These are phyloP conservation scores for Cryphonectria radicalis DNA, from an alignment of 2,329 filamentous ascomycete genomes.

Conservation along the genomic window DNA sequence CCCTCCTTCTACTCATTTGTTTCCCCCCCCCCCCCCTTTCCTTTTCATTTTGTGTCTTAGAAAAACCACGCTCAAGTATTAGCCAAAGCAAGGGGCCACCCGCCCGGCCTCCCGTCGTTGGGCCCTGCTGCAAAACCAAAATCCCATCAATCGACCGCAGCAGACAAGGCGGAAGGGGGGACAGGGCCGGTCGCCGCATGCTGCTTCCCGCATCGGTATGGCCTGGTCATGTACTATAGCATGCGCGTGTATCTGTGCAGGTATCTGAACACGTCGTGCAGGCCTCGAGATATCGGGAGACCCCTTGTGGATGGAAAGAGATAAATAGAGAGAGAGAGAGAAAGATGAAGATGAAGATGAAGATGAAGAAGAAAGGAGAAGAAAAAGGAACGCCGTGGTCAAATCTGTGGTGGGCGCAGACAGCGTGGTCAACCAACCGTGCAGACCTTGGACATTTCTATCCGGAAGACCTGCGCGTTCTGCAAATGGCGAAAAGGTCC, in stretches of 20 bases:
- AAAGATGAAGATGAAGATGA: too few relatives aligned
- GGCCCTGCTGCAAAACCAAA: background rate
- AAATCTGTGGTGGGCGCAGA: background rate
- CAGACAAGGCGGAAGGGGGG: constrained; percentile 18
- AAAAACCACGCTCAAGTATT: background rate
- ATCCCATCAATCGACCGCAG: background rate
- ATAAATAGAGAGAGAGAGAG: too few relatives aligned
- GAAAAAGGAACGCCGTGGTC: too few relatives aligned
- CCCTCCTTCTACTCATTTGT: background rate
- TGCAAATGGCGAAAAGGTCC: background rate
- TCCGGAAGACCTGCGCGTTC: background rate
- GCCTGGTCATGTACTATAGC: background rate
- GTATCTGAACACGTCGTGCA: background rate
- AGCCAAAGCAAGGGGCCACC: constrained; percentile 9
- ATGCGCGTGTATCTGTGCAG: background rate
- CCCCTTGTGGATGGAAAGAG: too few relatives aligned
- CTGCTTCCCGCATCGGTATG: background rate
- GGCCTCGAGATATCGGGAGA: background rate
- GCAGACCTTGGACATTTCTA: background rate
- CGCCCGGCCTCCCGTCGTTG: background rate
- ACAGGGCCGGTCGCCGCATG: constrained; percentile 9
- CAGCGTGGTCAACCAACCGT: too few relatives aligned
- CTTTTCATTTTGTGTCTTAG: background rate
- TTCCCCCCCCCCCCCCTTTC: background rate
- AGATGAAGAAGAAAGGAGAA: background rate